phyloP scores from a whole-genome alignment of 352 stramenopile genomes.

The Phytophthora pluvialis region DNA sequence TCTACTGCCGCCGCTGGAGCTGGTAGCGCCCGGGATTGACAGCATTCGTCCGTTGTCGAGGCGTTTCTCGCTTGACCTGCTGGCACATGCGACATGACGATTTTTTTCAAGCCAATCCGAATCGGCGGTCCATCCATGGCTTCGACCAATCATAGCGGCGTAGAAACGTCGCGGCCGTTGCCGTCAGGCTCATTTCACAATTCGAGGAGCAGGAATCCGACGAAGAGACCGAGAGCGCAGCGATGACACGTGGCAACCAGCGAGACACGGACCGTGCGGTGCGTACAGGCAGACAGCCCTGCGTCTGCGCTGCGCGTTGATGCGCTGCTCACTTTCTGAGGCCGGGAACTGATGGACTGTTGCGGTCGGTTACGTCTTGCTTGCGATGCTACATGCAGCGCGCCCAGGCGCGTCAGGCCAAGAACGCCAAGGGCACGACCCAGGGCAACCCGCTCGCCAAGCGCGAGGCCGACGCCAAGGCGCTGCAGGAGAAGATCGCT shows the following conservation, averaged over 20 bases:
- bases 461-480: slow-evolving; percentile 77
- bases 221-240: neutral
- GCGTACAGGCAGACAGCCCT: slow-evolving; percentile 13
- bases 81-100: slow-evolving; percentile 5
- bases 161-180: neutral
- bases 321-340: neutral
- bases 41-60: slow-evolving; percentile 36
- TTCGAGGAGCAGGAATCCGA: slow-evolving; percentile 20
- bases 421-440: slow-evolving; percentile 42
- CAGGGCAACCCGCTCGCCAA: slow-evolving; percentile 69
- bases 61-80: slow-evolving; percentile 13
- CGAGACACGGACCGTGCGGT: slow-evolving; percentile 78
- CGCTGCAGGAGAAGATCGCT: slow-evolving; percentile 84
- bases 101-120: neutral
- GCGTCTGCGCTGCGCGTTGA: neutral
- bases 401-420: slow-evolving; percentile 73
- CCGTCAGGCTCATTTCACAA: slow-evolving; percentile 33
- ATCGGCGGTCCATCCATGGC: neutral
- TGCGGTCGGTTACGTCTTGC: slow-evolving; percentile 11
- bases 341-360: slow-evolving; percentile 4
- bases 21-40: slow-evolving; percentile 6
- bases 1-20: slow-evolving; percentile 2
- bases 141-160: neutral
- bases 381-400: slow-evolving; percentile 45
- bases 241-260: slow-evolving; percentile 86